Conservation (phyloP, 1,284 basidiomycete genomes). For the Austroboletus niveus region DNA sequence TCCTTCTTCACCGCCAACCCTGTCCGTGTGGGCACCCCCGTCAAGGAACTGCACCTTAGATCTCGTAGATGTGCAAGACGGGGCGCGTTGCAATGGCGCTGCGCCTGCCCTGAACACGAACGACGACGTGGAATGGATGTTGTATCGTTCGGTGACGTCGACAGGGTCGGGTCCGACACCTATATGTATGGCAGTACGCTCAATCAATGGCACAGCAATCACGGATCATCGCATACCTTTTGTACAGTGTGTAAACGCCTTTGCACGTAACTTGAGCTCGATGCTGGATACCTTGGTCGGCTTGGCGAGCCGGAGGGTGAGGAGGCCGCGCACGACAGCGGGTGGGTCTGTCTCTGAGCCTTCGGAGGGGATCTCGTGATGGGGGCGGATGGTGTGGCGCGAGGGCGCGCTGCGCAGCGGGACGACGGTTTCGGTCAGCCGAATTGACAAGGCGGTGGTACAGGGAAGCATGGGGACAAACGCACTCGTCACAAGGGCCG, state of each 20-base stretch:
- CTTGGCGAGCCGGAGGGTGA: conserved; percentile 79
- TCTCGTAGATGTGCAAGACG: conserved; percentile 2
- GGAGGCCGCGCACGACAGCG: conserved; percentile 84
- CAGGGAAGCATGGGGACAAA: conserved; percentile 9
- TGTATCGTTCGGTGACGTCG: conserved; percentile 81
- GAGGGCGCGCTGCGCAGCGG: conserved; percentile 54
- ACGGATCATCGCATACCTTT: conserved; percentile 60
- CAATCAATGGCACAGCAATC: conserved; percentile 14
- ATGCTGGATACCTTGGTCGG: conserved; percentile 88
- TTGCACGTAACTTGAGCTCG: conserved; percentile 76
- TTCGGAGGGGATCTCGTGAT: conserved; percentile 29
- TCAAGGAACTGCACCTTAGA: conserved; percentile 13
- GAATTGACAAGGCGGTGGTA: conserved; percentile 53
- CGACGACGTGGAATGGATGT: conserved; percentile 70
- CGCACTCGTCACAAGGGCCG: background rate
- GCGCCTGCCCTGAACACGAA: conserved; percentile 69
- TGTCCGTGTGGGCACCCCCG: background rate
- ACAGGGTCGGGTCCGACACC: conserved; percentile 79
- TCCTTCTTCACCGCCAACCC: background rate
- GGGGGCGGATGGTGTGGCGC: conserved; percentile 39
- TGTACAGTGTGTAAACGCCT: conserved; percentile 67
- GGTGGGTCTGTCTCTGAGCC: conserved; percentile 40
- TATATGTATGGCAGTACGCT: conserved; percentile 32
- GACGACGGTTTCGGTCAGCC: conserved; percentile 80
- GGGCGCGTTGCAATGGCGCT: background rate